These are phyloP conservation scores for Coccinonectria pachysandricola DNA, from an alignment of 2,329 filamentous ascomycete species.

Conservation along the genomic window DNA sequence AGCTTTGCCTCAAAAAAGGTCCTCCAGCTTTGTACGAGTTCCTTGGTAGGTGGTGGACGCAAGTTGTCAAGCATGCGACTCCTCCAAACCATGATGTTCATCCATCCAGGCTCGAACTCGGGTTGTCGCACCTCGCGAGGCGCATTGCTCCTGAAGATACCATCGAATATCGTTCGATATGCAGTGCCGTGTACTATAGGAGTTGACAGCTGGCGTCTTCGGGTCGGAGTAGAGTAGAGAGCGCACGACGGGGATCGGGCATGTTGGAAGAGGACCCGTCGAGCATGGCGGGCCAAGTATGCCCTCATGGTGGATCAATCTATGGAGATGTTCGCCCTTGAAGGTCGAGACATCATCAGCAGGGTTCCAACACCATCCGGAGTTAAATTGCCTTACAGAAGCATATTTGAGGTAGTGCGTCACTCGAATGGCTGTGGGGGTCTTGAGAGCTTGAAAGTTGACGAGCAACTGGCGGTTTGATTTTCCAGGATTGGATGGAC, in stretches of 20 bases:
- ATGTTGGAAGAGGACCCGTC: constrained; percentile 28
- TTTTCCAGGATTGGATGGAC: constrained; percentile 16
- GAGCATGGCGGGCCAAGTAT: constrained; percentile 34
- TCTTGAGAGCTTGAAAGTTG: constrained; percentile 6
- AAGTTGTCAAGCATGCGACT: constrained; percentile 52
- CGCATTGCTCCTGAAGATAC: constrained; percentile 49
- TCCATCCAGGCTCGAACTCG: constrained; percentile 60
- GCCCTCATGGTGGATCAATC: constrained; percentile 32
- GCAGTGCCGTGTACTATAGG: constrained; percentile 13
- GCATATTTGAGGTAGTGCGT: constrained; percentile 16
- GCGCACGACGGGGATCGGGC: constrained; percentile 24
- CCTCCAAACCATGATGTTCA: constrained; percentile 58
- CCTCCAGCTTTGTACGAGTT: constrained; percentile 55
- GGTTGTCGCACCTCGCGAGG: constrained; percentile 50
- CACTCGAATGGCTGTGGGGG: constrained; percentile 6
- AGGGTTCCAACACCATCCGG: too few relatives aligned
- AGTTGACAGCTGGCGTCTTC: constrained; percentile 17
- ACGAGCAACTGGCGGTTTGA: constrained; percentile 7
- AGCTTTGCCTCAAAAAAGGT: constrained; percentile 51
- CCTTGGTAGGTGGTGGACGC: constrained; percentile 51
- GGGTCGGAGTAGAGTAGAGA: constrained; percentile 19
- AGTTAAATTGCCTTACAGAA: constrained; percentile 8
- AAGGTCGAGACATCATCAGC: too few relatives aligned
- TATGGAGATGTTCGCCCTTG: too few relatives aligned
- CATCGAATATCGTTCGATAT: constrained; percentile 44